These are phyloP conservation scores for Puccinia hordei DNA, from an alignment of 1,284 basidiomycete species.

Conservation along the genomic window DNA sequence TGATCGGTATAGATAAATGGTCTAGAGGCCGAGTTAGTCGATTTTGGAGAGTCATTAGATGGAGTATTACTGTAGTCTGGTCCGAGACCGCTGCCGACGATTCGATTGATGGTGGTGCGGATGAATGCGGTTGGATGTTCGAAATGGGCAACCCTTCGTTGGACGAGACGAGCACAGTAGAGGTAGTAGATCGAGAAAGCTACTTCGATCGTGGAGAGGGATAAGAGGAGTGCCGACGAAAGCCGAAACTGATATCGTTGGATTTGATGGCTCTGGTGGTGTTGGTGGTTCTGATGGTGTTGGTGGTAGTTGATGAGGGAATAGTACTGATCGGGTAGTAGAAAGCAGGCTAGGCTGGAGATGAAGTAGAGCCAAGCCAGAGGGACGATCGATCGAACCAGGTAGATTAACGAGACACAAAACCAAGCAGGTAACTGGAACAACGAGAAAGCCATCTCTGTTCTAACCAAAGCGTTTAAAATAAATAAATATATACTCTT, in stretches of 20 bases:
- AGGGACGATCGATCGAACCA: conserved; percentile 32
- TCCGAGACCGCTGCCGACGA: conserved; percentile 30
- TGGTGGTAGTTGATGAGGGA: neutral
- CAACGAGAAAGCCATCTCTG: conserved; percentile 11
- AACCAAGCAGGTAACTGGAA: conserved; percentile 40
- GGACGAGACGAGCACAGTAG: conserved; percentile 13
- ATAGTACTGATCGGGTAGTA: neutral
- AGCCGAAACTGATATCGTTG: neutral
- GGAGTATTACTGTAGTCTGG: neutral
- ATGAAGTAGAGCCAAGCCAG: conserved; percentile 24
- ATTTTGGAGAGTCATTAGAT: neutral
- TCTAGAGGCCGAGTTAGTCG: conserved; percentile 5
- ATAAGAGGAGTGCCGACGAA: neutral
- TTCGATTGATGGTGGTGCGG: conserved; percentile 20
- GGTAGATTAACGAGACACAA: conserved; percentile 20
- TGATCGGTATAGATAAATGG: neutral
- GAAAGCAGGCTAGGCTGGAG: neutral
- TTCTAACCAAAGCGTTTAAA: neutral
- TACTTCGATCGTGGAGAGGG: conserved; percentile 36
- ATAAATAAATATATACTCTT: no score
- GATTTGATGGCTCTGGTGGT: neutral
- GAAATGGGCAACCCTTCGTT: conserved; percentile 16
- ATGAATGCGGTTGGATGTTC: conserved; percentile 25
- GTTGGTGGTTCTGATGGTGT: neutral
- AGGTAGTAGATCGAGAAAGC: conserved; percentile 45